A percentile compares a stretch with the other conserved stretches of the same genome.
Conservation (phyloP, 2,329 filamentous ascomycete species). For the Fusarium nygamai region DNA sequence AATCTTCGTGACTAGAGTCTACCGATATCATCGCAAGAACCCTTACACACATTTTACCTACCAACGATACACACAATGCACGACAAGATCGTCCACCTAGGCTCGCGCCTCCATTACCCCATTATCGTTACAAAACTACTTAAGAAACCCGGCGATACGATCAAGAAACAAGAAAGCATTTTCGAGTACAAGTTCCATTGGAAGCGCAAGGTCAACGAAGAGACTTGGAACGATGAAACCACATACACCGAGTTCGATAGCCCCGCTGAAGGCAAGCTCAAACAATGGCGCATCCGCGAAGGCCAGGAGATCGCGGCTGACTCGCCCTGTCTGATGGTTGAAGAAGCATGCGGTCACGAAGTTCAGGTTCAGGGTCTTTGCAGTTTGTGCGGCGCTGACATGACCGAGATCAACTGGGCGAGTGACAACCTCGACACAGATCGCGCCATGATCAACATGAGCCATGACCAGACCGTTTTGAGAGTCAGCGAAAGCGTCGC, state of each 20-base stretch:
- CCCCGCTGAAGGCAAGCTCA: slow-evolving; percentile 81
- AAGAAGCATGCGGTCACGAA: slow-evolving; percentile 91
- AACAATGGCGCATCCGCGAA: slow-evolving; percentile 77
- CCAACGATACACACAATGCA: slow-evolving; percentile 44
- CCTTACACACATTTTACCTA: not conserved
- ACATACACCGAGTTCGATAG: slow-evolving; percentile 82
- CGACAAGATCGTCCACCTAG: slow-evolving; percentile 60
- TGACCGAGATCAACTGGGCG: slow-evolving; percentile 90
- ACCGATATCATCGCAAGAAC: slow-evolving; percentile 7
- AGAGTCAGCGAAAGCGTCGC: slow-evolving; percentile 88
- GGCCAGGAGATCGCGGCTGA: slow-evolving; percentile 72
- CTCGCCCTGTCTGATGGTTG: slow-evolving; percentile 74
- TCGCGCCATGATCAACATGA: slow-evolving; percentile 93
- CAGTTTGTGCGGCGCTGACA: slow-evolving; percentile 92
- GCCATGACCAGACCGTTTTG: slow-evolving; percentile 88
- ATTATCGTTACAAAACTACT: slow-evolving; percentile 90
- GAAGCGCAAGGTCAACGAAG: slow-evolving; percentile 78
- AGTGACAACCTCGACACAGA: slow-evolving; percentile 81
- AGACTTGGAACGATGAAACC: slow-evolving; percentile 68
- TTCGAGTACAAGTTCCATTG: slow-evolving; percentile 90
- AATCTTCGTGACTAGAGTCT: slow-evolving; percentile 16
- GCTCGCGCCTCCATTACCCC: slow-evolving; percentile 82
- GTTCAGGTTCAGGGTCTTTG: slow-evolving; percentile 92
- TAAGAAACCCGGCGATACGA: slow-evolving; percentile 76
- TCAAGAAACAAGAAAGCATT: slow-evolving; percentile 80